Conservation (phyloP, 352 stramenopile genomes). For the Phytophthora pisi region DNA sequence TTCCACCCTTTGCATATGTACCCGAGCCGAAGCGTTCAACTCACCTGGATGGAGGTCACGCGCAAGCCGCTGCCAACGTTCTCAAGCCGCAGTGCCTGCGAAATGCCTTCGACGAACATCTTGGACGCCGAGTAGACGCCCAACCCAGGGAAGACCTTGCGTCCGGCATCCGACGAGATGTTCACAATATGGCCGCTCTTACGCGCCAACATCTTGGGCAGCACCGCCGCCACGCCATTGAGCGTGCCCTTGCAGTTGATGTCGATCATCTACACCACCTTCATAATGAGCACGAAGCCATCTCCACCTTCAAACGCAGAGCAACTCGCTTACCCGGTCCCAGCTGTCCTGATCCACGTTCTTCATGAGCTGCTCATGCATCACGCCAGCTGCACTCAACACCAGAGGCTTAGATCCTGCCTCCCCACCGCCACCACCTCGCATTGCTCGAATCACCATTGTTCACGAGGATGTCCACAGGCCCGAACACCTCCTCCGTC, state of each 20-base stretch:
- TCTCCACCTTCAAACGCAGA: not conserved
- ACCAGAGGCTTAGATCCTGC: not conserved
- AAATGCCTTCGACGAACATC: constrained; percentile 90
- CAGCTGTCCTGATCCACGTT: constrained; percentile 90
- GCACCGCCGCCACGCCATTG: constrained; percentile 77
- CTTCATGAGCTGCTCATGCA: constrained; percentile 91
- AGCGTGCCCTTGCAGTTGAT: constrained; percentile 93
- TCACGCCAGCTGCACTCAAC: constrained; percentile 74
- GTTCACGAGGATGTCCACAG: constrained; percentile 89
- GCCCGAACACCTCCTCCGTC: constrained; percentile 59
- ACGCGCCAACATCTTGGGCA: constrained; percentile 72
- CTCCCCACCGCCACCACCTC: constrained; percentile 1
- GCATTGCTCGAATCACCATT: constrained; percentile 40
- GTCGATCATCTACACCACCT: constrained; percentile 64
- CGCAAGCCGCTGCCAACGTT: constrained; percentile 80
- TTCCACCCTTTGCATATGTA: not conserved
- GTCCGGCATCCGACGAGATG: constrained; percentile 79
- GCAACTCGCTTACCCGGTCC: constrained; percentile 43
- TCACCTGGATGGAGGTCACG: constrained; percentile 84
- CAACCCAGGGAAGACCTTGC: constrained; percentile 73
- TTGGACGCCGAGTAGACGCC: constrained; percentile 90
- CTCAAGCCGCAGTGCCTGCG: constrained; percentile 80
- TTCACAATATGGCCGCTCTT: constrained; percentile 80
- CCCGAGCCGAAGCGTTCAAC: not conserved
- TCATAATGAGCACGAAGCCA: not conserved